Evolutionary conservation across 2,329 filamentous ascomycete genomes (phyloP).

Genomic region (Claviceps fusiformis): DNA sequence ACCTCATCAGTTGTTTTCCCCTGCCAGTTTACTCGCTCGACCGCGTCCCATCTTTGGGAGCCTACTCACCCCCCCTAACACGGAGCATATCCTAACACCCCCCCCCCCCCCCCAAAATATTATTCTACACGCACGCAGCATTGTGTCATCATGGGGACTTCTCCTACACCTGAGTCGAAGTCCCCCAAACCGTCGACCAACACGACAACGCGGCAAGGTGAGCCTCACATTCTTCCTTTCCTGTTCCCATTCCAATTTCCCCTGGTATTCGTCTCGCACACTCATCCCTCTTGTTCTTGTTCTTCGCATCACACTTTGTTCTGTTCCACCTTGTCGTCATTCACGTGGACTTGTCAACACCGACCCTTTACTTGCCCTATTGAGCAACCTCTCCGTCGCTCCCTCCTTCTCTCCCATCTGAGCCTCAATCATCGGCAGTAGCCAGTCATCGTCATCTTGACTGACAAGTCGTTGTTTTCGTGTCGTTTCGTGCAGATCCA

Average conservation of each 20-base stretch:
- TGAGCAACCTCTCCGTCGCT: background rate
- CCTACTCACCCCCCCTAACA: conserved; percentile 13
- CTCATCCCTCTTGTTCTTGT: background rate
- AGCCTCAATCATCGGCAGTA: background rate
- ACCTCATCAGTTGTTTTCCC: conserved; percentile 23
- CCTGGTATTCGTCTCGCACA: background rate
- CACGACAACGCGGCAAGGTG: conserved; percentile 30
- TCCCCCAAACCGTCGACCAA: conserved; percentile 33
- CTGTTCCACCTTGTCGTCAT: conserved; percentile 3
- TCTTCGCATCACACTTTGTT: background rate
- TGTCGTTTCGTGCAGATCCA: conserved; percentile 20
- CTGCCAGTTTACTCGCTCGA: conserved; percentile 8
- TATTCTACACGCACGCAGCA: conserved; percentile 29
- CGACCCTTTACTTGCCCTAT: background rate
- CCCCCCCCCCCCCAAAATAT: background rate
- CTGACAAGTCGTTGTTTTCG: conserved; percentile 11
- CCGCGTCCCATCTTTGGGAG: conserved; percentile 13
- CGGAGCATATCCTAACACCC: conserved; percentile 10
- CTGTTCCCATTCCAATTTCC: background rate
- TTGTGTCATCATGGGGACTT: conserved; percentile 37
- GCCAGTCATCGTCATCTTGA: background rate
- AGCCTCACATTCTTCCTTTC: conserved; percentile 7
- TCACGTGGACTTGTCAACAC: background rate
- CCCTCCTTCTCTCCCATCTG: background rate
- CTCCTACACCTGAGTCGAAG: conserved; percentile 30